phyloP scores from a whole-genome alignment of 768 basidiomycete genomes.

The Mrakia hoshinonis region DNA sequence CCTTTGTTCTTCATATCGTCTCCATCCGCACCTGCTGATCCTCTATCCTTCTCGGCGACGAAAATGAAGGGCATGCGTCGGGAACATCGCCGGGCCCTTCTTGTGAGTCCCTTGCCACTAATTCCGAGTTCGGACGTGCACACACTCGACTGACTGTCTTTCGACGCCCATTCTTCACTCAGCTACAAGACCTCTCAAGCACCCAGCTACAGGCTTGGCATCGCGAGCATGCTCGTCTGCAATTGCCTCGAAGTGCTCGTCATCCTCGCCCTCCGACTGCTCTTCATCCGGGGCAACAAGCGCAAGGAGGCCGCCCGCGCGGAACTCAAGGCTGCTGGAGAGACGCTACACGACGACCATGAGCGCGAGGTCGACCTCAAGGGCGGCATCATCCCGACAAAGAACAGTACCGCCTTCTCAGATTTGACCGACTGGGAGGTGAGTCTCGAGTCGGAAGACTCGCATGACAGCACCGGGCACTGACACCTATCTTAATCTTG shows the following conservation, averaged over 20 bases:
- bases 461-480: too few relatives aligned
- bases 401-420: neutral
- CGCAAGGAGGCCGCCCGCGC: neutral
- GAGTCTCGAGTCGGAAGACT: neutral
- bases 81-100: too few relatives aligned
- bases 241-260: neutral
- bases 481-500: too few relatives aligned
- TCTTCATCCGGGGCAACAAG: constrained; percentile 7
- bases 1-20: neutral
- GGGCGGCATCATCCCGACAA: neutral
- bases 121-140: too few relatives aligned
- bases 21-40: neutral
- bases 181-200: constrained; percentile 9
- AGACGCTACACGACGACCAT: neutral
- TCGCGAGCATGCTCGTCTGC: neutral
- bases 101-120: too few relatives aligned
- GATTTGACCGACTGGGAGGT: neutral
- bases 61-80: too few relatives aligned
- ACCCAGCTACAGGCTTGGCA: constrained; percentile 11
- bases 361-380: neutral
- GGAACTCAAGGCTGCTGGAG: neutral
- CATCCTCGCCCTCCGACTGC: neutral
- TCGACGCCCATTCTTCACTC: neutral
- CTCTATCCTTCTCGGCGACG: too few relatives aligned
- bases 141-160: neutral